These are phyloP conservation scores for Saccharomyces kudriavzevii DNA, from an alignment of 805 yeast genomes.

Conservation along the genomic window DNA sequence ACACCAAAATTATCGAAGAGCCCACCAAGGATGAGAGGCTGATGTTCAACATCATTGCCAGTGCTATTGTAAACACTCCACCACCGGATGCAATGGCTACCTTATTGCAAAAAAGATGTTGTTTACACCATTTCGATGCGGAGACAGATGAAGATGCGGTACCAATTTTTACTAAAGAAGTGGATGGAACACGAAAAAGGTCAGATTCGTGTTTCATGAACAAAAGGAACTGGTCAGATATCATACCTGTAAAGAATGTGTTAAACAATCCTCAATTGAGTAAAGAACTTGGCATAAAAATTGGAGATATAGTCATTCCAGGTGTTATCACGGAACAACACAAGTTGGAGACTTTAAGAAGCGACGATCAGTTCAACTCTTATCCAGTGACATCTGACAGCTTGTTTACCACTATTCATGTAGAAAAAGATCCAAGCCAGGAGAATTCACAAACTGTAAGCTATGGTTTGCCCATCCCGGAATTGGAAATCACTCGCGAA, in stretches of 20 bases:
- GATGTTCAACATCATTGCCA: slow-evolving; percentile 75
- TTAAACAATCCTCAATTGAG: slow-evolving; percentile 14
- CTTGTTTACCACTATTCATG: slow-evolving; percentile 61
- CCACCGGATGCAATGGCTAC: slow-evolving; percentile 84
- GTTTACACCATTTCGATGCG: slow-evolving; percentile 55
- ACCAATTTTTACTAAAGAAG: slow-evolving; percentile 57
- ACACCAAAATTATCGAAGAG: slow-evolving; percentile 33
- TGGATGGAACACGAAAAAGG: slow-evolving; percentile 44
- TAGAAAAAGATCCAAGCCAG: slow-evolving; percentile 53
- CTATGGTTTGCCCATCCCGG: slow-evolving; percentile 69
- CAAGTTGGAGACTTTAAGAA: slow-evolving; percentile 4
- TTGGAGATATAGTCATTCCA: slow-evolving; percentile 20
- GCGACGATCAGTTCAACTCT: slow-evolving; percentile 41
- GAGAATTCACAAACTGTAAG: slow-evolving; percentile 46
- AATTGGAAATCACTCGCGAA: slow-evolving; percentile 32
- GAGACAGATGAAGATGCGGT: slow-evolving; percentile 73
- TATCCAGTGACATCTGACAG: slow-evolving; percentile 53
- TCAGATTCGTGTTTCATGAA: slow-evolving; percentile 42
- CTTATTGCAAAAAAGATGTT: slow-evolving; percentile 57
- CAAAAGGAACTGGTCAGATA: slow-evolving; percentile 65
- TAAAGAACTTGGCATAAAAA: slow-evolving; percentile 5
- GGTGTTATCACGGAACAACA: slow-evolving; percentile 19
- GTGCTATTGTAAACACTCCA: slow-evolving; percentile 88
- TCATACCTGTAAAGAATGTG: slow-evolving; percentile 45
- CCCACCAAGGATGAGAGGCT: slow-evolving; percentile 70